Evolutionary conservation across 2,329 filamentous ascomycete species (phyloP).

Genomic region (Trichoderma polysporum): DNA sequence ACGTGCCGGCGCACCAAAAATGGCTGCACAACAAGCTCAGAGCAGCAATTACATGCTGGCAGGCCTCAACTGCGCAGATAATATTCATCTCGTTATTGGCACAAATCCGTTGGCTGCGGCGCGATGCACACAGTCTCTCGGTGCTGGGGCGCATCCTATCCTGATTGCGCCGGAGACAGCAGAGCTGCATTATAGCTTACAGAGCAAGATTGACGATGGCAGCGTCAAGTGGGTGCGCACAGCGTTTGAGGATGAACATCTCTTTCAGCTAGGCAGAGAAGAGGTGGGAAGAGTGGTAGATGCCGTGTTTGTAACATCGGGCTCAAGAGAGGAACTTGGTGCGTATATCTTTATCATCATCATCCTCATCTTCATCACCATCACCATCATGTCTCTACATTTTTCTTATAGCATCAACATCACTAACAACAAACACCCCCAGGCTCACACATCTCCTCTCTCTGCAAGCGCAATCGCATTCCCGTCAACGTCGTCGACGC

Average conservation of each 20-base stretch:
- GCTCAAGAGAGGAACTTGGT: constrained; percentile 47
- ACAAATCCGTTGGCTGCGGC: constrained; percentile 84
- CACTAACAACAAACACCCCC: constrained; percentile 4
- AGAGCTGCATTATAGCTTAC: constrained; percentile 57
- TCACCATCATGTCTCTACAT: not conserved
- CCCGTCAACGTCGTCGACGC: constrained; percentile 92
- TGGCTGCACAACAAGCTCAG: not conserved
- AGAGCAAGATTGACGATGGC: constrained; percentile 64
- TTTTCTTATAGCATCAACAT: not conserved
- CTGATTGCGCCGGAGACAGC: constrained; percentile 69
- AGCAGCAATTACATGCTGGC: constrained; percentile 55
- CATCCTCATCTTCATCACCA: not conserved
- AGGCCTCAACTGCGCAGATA: constrained; percentile 66
- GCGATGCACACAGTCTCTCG: constrained; percentile 75
- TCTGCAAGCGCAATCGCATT: constrained; percentile 79
- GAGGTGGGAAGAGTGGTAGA: constrained; percentile 81
- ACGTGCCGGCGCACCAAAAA: constrained; percentile 7
- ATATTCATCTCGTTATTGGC: constrained; percentile 83
- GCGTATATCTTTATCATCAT: constrained; percentile 7
- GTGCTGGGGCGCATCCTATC: constrained; percentile 77
- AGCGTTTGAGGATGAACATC: constrained; percentile 67
- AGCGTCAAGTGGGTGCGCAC: constrained; percentile 65
- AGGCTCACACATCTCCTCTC: constrained; percentile 67
- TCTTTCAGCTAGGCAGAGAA: constrained; percentile 73
- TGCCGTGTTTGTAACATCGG: constrained; percentile 80